Conservation (phyloP, 2,329 filamentous ascomycete species). For the Pezicula carpinea region DNA sequence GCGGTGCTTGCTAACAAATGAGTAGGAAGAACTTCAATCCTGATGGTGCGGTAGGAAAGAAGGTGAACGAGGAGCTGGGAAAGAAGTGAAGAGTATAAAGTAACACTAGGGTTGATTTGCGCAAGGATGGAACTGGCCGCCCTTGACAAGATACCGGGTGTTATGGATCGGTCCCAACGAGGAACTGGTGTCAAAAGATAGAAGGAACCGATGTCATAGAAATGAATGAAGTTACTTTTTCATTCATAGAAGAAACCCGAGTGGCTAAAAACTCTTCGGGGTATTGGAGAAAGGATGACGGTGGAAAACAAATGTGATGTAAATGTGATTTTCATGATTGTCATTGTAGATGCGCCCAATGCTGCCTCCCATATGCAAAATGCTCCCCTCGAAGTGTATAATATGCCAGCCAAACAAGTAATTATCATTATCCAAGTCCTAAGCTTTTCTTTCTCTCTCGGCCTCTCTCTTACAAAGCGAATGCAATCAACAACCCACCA, state of each 20-base stretch:
- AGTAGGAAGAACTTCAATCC: constrained; percentile 31
- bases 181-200: no score
- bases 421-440: not conserved
- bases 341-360: not conserved
- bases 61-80: constrained; percentile 30
- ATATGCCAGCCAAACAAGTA: not conserved
- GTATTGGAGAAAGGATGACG: constrained; percentile 1
- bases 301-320: not conserved
- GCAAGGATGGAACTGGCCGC: no score
- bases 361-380: not conserved
- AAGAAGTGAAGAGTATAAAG: constrained; percentile 11
- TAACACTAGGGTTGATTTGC: no score
- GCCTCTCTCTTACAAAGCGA: constrained; percentile 15
- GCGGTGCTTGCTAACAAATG: no score
- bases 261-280: not conserved
- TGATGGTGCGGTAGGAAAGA: constrained; percentile 30
- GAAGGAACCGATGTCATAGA: no score
- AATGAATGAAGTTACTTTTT: no score
- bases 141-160: no score
- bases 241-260: no score
- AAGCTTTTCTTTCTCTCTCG: not conserved
- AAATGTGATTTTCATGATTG: not conserved
- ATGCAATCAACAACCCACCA: constrained; percentile 18
- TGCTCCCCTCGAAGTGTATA: not conserved
- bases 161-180: no score